phyloP scores from a whole-genome alignment of 1,139 yeast genomes.

The Candida tropicalis region DNA sequence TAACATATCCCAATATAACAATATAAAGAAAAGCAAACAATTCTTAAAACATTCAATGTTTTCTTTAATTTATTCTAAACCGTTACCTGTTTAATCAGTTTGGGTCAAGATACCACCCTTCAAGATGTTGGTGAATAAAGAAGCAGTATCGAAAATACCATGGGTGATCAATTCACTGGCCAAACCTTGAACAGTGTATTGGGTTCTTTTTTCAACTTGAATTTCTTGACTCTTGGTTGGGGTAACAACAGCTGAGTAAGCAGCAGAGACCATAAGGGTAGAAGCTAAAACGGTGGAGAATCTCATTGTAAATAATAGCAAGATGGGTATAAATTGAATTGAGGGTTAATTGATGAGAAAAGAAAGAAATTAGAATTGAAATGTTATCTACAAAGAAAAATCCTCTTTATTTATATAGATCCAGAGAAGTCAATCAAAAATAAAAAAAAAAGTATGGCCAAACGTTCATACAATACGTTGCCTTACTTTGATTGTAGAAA shows the following conservation, averaged over 20 bases:
- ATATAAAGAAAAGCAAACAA: constrained; percentile 1
- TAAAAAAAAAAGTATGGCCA: too few species aligned
- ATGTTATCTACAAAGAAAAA: not conserved
- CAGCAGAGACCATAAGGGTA: constrained; percentile 6
- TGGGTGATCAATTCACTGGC: constrained; percentile 7
- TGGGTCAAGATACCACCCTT: constrained; percentile 9
- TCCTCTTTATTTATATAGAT: not conserved
- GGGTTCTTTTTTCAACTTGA: constrained; percentile 6
- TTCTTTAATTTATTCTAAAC: not conserved
- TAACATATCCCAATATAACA: not conserved
- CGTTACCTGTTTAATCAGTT: not conserved
- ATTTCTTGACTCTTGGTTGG: constrained; percentile 6
- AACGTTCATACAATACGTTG: not conserved
- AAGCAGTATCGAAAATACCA: constrained; percentile 6
- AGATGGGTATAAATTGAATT: not conserved
- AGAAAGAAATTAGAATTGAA: not conserved
- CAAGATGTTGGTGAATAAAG: constrained; percentile 3
- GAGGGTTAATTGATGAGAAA: not conserved
- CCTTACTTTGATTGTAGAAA: not conserved
- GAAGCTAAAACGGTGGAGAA: constrained; percentile 8
- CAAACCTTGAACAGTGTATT: constrained; percentile 8
- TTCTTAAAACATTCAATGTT: not conserved
- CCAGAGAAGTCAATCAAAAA: too few species aligned
- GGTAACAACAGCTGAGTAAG: constrained; percentile 6
- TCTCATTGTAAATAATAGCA: constrained; percentile 5